Base-by-base conservation (phyloP, 306 rosid genomes). In the Notholithocarpus densiflorus region DNA sequence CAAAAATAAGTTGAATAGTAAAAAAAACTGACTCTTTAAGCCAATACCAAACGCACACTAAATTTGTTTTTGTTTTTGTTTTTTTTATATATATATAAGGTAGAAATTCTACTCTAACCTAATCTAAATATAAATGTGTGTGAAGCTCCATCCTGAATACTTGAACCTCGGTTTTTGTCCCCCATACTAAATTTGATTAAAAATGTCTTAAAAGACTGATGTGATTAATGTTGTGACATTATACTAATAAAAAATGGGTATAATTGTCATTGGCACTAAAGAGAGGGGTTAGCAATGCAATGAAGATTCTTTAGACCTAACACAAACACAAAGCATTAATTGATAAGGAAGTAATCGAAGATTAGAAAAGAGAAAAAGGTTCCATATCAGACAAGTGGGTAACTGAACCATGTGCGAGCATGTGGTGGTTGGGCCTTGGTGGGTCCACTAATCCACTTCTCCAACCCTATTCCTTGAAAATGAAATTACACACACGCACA, bases 331-430 rank as follows among this genome's bases (percentile, higher is more conserved):
- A 45, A 80, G 89, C 77, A 77, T 79, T 60, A 56, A 73, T 73
- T 68, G 77, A 48, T 52, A 76, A 66, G 82, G 21, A 73, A 78
- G 79, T 75, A 79, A 78, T 76, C 55, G 29, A 83, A 74, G 77
- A 83, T 62, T 74, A 77, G 80, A 23, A 75, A 6, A 77, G 26
- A 37, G 56, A 80, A 68, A 72, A 71, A 48, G 64, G 69, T 79
- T 71, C 71, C 64, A 66, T 14, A 19, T 56, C 66, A 72, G 84
- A 79, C 87, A 87, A 78, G 87, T 77, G 71, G 88, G 85, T 37
- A 43, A 79, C 84, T 56, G 59, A 84, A 45, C 88, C 90, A 87
- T 87, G 90, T 87, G 90, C 90, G 53, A 53, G 51, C 90, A 87
- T 87, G 90, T 82, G 90, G 86, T 82, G 45, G 90, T 87, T 82